phyloP scores from a whole-genome alignment of 306 rosid species.

The Cucurbita pepo region DNA sequence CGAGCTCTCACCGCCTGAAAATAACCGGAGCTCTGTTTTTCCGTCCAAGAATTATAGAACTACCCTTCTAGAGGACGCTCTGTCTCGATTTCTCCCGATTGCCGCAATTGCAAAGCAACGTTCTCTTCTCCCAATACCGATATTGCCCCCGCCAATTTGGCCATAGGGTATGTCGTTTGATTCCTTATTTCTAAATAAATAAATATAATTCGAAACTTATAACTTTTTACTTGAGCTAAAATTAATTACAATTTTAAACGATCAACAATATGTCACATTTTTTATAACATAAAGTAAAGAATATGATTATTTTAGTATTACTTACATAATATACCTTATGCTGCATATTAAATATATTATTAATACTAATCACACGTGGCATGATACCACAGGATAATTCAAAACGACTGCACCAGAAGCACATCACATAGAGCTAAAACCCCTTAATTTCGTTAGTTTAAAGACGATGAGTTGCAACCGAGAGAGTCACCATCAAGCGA shows the following conservation, averaged over 20 bases:
- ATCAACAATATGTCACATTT: too few species aligned
- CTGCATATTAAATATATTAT: too few species aligned
- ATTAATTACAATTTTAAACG: too few species aligned
- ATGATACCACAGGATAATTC: background rate
- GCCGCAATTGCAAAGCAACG: background rate
- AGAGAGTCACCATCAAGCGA: too few species aligned
- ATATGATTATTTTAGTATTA: too few species aligned
- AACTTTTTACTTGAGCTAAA: too few species aligned
- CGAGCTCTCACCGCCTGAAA: constrained; percentile 1
- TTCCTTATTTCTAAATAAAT: too few species aligned
- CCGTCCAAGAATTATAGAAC: background rate
- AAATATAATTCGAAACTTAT: too few species aligned
- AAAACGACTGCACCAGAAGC: background rate
- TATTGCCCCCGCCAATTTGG: background rate
- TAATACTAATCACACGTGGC: background rate
- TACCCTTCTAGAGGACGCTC: background rate
- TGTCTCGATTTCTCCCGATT: background rate
- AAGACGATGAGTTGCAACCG: too few species aligned
- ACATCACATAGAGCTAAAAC: background rate
- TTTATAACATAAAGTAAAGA: too few species aligned
- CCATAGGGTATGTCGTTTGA: too few species aligned
- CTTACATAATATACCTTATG: too few species aligned
- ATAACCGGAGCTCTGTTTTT: background rate
- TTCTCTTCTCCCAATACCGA: background rate
- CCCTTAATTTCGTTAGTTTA: background rate